phyloP scores from a whole-genome alignment of 2,329 filamentous ascomycete genomes.

The Clathrospora elynae region DNA sequence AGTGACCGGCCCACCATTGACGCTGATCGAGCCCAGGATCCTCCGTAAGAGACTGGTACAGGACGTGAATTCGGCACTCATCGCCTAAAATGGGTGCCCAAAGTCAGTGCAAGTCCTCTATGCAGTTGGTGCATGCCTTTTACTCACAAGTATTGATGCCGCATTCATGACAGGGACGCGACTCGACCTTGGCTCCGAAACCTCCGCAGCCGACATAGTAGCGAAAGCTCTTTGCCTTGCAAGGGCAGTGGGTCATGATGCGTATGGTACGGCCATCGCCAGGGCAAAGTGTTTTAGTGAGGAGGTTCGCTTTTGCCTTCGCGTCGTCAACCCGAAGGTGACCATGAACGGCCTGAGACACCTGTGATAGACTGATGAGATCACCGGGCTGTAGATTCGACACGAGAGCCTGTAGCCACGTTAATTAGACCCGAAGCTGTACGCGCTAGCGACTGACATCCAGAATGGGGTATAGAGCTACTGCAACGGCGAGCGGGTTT shows the following conservation, averaged over 20 bases:
- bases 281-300: slow-evolving; percentile 18
- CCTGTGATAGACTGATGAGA: slow-evolving; percentile 5
- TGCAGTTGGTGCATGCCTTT: too few species aligned
- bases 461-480: slow-evolving; percentile 13
- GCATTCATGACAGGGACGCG: slow-evolving; percentile 26
- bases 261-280: slow-evolving; percentile 6
- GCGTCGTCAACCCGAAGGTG: slow-evolving; percentile 14
- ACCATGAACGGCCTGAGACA: slow-evolving; percentile 8
- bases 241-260: slow-evolving; percentile 3
- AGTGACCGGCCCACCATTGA: slow-evolving; percentile 31
- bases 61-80: slow-evolving; percentile 36
- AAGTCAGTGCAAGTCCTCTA: too few species aligned
- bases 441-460: slow-evolving; percentile 3
- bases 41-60: slow-evolving; percentile 30
- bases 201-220: slow-evolving; percentile 1
- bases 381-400: slow-evolving; percentile 11
- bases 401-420: slow-evolving; percentile 3
- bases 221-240: slow-evolving; percentile 8
- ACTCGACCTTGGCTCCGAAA: slow-evolving; percentile 12
- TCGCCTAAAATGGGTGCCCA: too few species aligned
- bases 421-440: background rate
- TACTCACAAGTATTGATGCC: slow-evolving; percentile 33
- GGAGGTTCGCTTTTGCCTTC: slow-evolving; percentile 11
- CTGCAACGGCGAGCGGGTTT: background rate
- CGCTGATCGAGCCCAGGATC: slow-evolving; percentile 23